Evolutionary conservation across 352 stramenopile species (phyloP), one percentile per base, ranked within the genome.

Genomic region (Peronospora destructor): DNA sequence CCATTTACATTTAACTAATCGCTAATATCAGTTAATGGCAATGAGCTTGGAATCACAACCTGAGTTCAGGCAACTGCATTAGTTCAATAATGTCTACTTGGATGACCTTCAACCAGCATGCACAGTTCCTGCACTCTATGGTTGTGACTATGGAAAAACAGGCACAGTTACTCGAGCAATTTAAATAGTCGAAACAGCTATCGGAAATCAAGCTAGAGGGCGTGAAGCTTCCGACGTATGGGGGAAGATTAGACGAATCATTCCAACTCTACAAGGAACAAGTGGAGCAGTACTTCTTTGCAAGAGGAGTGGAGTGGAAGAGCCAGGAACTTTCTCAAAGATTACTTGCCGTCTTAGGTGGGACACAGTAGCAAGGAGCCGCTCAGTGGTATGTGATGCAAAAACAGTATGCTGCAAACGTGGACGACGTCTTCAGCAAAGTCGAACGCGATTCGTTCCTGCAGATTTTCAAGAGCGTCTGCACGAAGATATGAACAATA

Each of bases 261-360:
- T 43, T 43, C 8, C 14, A 29, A 14, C 37, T 43, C 37, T 37
- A 38, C 29, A 40, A 50, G 33, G 26, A 41, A 12, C 53, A 47
- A 54, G 42, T 53, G 39, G 28, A 33, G 33, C 49, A 56, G 7
- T 56, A 56, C 33, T 38, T 50, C 37, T 51, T 51, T 33, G 49
- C 49, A 35, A 57, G 43, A 40, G 41, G 34, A 23, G 43, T 57
- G 23, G 16, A 45, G 16, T 45, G 42, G 26, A 57, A 51, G 34
- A 42, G 12, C 40, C 48, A 21, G 46, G 25, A 23, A 10, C 8
- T 49, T 30, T 44, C 21, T 13, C 37, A 29, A 13, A 28, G 19
- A 30, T 19, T 32, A 44, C n/a, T 17, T 14, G 30, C n/a, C 25
- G 19, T 43, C 12, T 32, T 44, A 12, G 42, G 34, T 2, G 42